Conservation (phyloP, 495 filamentous ascomycete genomes). For the Articulospora tetracladia region DNA sequence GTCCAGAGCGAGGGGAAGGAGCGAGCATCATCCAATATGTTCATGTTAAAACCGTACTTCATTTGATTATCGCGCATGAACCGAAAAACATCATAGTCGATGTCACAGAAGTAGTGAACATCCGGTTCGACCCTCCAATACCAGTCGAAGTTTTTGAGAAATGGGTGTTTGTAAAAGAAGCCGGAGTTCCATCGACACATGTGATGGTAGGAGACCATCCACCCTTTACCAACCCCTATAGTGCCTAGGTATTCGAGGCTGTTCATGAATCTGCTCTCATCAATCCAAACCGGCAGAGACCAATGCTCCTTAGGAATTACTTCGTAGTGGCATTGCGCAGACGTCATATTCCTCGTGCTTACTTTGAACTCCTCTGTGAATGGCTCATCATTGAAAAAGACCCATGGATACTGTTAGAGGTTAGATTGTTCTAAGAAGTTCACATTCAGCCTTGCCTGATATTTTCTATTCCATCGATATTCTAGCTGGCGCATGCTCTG, state of each 20-base stretch:
- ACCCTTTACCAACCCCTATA: conserved; percentile 51
- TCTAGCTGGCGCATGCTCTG: conserved; percentile 85
- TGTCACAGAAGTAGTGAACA: conserved; percentile 64
- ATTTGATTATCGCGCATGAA: conserved; percentile 72
- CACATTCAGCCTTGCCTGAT: conserved; percentile 1
- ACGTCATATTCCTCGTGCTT: conserved; percentile 68
- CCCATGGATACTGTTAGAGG: conserved; percentile 96
- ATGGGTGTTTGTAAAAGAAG: conserved; percentile 67
- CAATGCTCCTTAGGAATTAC: conserved; percentile 66
- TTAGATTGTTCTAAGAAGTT: neutral
- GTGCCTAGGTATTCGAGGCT: conserved; percentile 47
- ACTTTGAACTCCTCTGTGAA: conserved; percentile 93
- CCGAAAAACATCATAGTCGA: conserved; percentile 67
- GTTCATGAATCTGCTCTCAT: conserved; percentile 51
- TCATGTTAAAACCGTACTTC: conserved; percentile 62
- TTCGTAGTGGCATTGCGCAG: conserved; percentile 74
- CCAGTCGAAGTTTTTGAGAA: conserved; percentile 51
- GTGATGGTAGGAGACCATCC: conserved; percentile 58
- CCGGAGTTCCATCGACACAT: conserved; percentile 78
- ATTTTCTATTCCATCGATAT: conserved; percentile 84
- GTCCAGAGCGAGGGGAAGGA: conserved; percentile 48
- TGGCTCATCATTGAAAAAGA: conserved; percentile 93
- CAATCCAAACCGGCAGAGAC: conserved; percentile 67
- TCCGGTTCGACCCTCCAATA: conserved; percentile 74
- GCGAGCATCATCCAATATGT: conserved; percentile 47